Evolutionary conservation across 345 rosid species (phyloP), one percentile per base, ranked within the genome.

Genomic region (Capsella bursapastoris): DNA sequence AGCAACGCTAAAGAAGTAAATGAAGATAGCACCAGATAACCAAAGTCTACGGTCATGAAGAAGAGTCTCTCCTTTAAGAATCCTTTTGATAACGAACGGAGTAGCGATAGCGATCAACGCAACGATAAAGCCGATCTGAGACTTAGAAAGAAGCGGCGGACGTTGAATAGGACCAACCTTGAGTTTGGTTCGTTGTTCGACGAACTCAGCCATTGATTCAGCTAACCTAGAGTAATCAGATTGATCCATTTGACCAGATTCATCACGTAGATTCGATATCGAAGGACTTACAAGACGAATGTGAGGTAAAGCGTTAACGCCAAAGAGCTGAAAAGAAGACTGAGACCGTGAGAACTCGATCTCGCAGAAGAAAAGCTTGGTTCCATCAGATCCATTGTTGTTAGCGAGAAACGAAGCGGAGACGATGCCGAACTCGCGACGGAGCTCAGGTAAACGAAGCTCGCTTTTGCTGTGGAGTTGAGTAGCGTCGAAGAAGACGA

Each of bases 241-340:
- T 38, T 89, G 97, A 56, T 85, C 89, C 96, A 92, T 92, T 66
- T 72, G 77, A 2, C 84, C 84, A 6, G 98, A 87, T 18, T 90
- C 94, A 5, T 88, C 91, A 44, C 84, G 84, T 9, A 85, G 86
- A 34, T 82, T 79, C 29, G 74, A 71, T 11, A 82, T 86, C 4
- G 74, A 55, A 47, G 91, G 92, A 14, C 80, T 78, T 2, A 88
- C 89, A 8, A 92, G 87, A 45, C 98, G 96, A 78, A 92, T 74
- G 78, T 92, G 96, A n/a, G 98, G 98, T n/a, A 90, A 82, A 31
- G 98, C 82, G 76, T 90, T 88, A 66, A 92, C 98, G 29, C 89
- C 95, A 69, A 92, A 92, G 25, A 83, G 87, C 52, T 78, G 68
- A 80, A 92, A 92, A 12, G 90, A 81, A 16, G 90, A 81, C 45